Percentiles rank a stretch among this genome's conserved stretches.
These are phyloP conservation scores for Tritrichomonas musculus DNA, from an alignment of 208 protist species.

Conservation along the genomic window DNA sequence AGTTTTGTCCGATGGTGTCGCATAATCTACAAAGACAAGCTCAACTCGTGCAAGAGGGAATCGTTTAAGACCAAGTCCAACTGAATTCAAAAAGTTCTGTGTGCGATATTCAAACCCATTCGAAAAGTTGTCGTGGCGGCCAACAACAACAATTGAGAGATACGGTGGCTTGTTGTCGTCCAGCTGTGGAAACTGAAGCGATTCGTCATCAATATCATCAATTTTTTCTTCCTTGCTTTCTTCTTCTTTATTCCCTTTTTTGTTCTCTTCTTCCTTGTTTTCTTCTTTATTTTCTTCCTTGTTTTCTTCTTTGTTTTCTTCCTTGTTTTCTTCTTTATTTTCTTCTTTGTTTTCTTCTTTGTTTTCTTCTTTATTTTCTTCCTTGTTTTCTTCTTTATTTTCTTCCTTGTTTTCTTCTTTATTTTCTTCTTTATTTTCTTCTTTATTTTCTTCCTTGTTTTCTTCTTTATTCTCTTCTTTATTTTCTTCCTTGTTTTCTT, in stretches of 20 bases:
- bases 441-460: background rate
- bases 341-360: too few species aligned
- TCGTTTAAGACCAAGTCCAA: background rate
- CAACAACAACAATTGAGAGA: constrained; percentile 4
- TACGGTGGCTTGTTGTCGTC: background rate
- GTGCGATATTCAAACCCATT: background rate
- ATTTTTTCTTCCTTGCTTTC: background rate
- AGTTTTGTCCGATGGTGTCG: background rate
- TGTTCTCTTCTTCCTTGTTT: too few species aligned
- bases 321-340: too few species aligned
- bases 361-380: too few species aligned
- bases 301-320: too few species aligned
- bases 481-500: too few species aligned
- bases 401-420: too few species aligned
- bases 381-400: too few species aligned
- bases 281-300: too few species aligned
- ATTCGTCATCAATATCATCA: background rate
- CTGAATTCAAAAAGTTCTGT: background rate
- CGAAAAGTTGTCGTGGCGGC: background rate
- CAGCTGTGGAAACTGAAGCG: background rate
- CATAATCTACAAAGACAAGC: constrained; percentile 23
- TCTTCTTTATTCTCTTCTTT: too few species aligned
- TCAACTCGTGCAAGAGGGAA: background rate
- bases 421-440: background rate
- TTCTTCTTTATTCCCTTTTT: too few species aligned